These are phyloP conservation scores for Petunia hybrid DNA, from an alignment of 305 asterid genomes.

Conservation along the genomic window DNA sequence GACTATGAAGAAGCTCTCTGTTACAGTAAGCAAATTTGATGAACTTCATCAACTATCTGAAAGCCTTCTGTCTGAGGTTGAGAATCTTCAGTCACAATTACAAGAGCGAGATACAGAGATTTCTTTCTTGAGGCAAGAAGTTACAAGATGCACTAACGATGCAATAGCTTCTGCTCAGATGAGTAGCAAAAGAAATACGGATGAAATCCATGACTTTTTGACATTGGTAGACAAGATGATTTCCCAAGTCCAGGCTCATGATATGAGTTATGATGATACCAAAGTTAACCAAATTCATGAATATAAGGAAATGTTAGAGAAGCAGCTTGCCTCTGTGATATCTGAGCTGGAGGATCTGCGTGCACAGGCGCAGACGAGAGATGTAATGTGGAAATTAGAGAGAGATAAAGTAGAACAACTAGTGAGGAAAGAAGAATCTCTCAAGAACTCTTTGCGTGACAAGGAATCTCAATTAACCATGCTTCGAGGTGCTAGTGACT, in stretches of 20 bases:
- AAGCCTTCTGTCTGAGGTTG: conserved; percentile 90
- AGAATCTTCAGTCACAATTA: conserved; percentile 92
- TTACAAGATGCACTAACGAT: conserved; percentile 94
- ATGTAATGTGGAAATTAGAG: conserved; percentile 70
- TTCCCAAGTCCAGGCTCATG: conserved; percentile 57
- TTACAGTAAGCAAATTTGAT: conserved; percentile 93
- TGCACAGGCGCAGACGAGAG: conserved; percentile 58
- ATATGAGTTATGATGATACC: conserved; percentile 51
- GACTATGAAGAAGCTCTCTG: conserved; percentile 91
- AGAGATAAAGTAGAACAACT: conserved; percentile 77
- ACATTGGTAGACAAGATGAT: conserved; percentile 73
- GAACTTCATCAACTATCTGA: conserved; percentile 89
- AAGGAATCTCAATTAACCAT: conserved; percentile 74
- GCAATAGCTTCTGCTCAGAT: conserved; percentile 74
- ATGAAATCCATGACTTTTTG: conserved; percentile 74
- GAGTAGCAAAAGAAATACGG: conserved; percentile 64
- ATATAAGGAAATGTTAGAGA: conserved; percentile 65
- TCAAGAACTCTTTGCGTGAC: conserved; percentile 68
- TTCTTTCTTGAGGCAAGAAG: conserved; percentile 98
- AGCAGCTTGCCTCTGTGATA: conserved; percentile 65
- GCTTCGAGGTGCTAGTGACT: conserved; percentile 67
- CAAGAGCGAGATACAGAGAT: conserved; percentile 91
- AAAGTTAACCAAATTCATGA: conserved; percentile 51
- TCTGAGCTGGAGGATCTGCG: conserved; percentile 91
- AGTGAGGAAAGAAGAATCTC: conserved; percentile 63